Evolutionary conservation across 495 filamentous ascomycete species (phyloP), one percentile per base, ranked within the genome.

Genomic region (Aspergillus incahuasiensis): DNA sequence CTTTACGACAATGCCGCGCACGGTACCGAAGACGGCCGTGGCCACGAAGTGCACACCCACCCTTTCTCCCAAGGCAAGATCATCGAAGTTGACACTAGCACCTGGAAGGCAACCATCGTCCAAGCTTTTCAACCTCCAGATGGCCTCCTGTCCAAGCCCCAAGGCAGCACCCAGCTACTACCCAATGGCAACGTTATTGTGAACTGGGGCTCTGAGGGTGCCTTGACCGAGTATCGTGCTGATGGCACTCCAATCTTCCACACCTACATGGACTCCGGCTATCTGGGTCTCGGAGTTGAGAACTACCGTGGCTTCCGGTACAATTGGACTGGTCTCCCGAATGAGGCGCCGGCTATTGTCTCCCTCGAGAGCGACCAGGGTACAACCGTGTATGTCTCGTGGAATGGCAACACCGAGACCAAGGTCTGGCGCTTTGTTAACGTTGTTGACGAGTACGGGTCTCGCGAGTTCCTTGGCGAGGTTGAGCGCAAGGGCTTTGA

Each of bases 81-180:
- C 41, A 69, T 84, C 48, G 63, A 69, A 15, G 66, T 84, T 40
- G 74, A 84, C 62, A 68, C 66, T 8, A 75, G 74, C 5, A 71
- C 70, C 65, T 69, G 70, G 67, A 79, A 72, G 6, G 79, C 82
- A 0, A 67, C 66, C 43, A 63, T 70, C 57, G 64, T 71, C 13
- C 67, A 75, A 21, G 72, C 73, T 35, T 80, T 74, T 60, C 65
- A 66, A 20, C 73, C 77, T 9, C 79, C 79, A 0, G 71, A 79
- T 53, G 68, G 67, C 15, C 73, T 77, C n/a, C 64, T 78, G 2
- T 74, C 77, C 34, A 81, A 79, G 30, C 80, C 78, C 2, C 82
- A 84, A 58, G 82, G 82, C 1, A 81, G 76, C 59, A 76, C 77
- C 3, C 83, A 85, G 57, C 59, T 79, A 6, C 70, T 85, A 0